Base-by-base conservation (phyloP, 805 yeast genomes). In the Candida schatavii region DNA sequence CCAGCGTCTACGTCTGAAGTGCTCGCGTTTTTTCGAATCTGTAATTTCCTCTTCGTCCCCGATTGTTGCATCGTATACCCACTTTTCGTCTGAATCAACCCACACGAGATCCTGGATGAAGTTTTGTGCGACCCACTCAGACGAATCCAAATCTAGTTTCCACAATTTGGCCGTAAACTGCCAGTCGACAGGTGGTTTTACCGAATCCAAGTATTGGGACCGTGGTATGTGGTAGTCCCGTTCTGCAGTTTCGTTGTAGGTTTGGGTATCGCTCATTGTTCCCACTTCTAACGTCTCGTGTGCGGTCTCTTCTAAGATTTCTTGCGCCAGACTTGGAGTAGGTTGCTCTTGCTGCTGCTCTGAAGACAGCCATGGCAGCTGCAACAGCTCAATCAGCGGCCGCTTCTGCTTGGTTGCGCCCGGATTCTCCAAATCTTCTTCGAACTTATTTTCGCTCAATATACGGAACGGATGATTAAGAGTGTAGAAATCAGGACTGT, bases 11-110 rank as follows among this genome's bases (percentile, higher is more conserved):
- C 91, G 69, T 49, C 90, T 68, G 53, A 57, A 63, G 4, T 62
- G 41, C 46, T 82, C 68, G 48, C 78, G 44, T 42, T 35, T 22
- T 31, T 31, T 18, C 6, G 18, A 7, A n/a, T 13, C 19, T 6
- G 35, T 31, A 17, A 5, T 4, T 13, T 31, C 35, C 87, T 95
- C 57, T 88, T 88, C 15, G 86, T 91, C 96, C 96, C 19, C 35
- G 21, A 6, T 11, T 5, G 20, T n/a, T 57, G 56, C 55, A 58
- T 88, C 96, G 57, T 88, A 88, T 15, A 86, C 91, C 96, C 96
- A 88, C 59, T 88, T 88, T 31, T 84, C 85, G 42, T 81, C 89
- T 22, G 76, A 67, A 61, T 88, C 95, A 17, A 85, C 69, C 17
- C 69, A 72, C 13, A 83, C 79, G 35, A 78, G 61, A 43, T 77